These are phyloP conservation scores for Mollisiaceae sp. DNA, from an alignment of 2,329 filamentous ascomycete genomes.

Conservation along the genomic window DNA sequence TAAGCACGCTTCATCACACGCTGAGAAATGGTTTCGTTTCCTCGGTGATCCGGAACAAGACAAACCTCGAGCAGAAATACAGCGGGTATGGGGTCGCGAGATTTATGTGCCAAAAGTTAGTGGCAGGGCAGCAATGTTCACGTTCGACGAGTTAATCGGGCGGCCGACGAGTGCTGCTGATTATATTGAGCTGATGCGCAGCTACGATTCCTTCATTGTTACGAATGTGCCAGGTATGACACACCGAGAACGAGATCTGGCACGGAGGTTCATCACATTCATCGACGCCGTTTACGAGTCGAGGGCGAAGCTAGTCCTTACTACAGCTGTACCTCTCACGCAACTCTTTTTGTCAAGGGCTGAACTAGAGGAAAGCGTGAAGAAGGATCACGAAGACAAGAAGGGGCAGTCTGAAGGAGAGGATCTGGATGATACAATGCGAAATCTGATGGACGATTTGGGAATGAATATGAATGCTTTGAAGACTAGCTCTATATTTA, in stretches of 20 bases:
- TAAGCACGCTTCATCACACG: conserved; percentile 75
- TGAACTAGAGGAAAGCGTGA: conserved; percentile 67
- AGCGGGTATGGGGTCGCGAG: conserved; percentile 90
- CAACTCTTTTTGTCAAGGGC: conserved; percentile 82
- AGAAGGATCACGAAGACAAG: conserved; percentile 49
- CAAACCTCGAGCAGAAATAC: conserved; percentile 74
- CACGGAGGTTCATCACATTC: conserved; percentile 94
- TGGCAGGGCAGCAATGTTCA: conserved; percentile 87
- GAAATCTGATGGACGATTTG: conserved; percentile 84
- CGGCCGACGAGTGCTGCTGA: conserved; percentile 90
- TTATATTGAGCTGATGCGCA: conserved; percentile 88
- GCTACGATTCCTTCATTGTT: conserved; percentile 91
- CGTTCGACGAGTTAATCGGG: conserved; percentile 90
- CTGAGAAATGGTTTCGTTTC: conserved; percentile 94
- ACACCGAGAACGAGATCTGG: conserved; percentile 81
- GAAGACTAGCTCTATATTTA: conserved; percentile 86
- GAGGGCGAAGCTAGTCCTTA: conserved; percentile 93
- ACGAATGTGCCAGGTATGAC: conserved; percentile 94
- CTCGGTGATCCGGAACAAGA: conserved; percentile 83
- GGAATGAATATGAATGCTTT: conserved; percentile 84
- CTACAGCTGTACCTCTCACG: conserved; percentile 81
- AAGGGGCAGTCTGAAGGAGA: conserved; percentile 47
- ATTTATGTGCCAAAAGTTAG: conserved; percentile 87
- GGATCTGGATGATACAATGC: conserved; percentile 70
- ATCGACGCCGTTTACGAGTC: conserved; percentile 95